Percentiles rank a stretch among this genome's conserved stretches.
Conservation (phyloP, 305 asterid genomes). For the Solanum hybrid region DNA sequence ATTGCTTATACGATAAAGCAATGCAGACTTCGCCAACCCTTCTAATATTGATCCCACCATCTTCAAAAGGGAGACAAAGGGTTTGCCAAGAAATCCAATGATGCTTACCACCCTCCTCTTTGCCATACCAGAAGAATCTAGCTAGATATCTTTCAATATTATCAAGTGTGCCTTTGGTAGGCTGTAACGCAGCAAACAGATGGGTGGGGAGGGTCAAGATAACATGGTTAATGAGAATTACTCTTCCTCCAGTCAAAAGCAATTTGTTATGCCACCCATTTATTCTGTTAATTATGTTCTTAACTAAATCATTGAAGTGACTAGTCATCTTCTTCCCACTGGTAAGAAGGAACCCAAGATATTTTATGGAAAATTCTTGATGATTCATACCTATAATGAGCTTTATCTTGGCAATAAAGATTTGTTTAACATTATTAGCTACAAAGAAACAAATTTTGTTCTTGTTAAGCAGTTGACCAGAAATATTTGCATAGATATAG, state of each 20-base stretch:
- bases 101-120: neutral
- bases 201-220: neutral
- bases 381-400: neutral
- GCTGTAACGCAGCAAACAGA: neutral
- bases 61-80: neutral
- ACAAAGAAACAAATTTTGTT: neutral
- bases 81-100: neutral
- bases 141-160: neutral
- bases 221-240: neutral
- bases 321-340: neutral
- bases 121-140: neutral
- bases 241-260: neutral
- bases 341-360: neutral
- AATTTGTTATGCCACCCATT: neutral
- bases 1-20: neutral
- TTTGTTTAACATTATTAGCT: neutral
- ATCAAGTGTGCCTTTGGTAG: neutral
- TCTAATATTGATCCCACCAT: neutral
- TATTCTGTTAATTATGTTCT: neutral
- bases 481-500: neutral
- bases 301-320: neutral
- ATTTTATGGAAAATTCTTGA: neutral
- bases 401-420: neutral
- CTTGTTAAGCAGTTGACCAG: neutral
- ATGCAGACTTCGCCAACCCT: neutral